Evolutionary conservation across 1,139 yeast species (phyloP), one percentile per base, ranked within the genome.

Genomic region (Yarrowia galli): DNA sequence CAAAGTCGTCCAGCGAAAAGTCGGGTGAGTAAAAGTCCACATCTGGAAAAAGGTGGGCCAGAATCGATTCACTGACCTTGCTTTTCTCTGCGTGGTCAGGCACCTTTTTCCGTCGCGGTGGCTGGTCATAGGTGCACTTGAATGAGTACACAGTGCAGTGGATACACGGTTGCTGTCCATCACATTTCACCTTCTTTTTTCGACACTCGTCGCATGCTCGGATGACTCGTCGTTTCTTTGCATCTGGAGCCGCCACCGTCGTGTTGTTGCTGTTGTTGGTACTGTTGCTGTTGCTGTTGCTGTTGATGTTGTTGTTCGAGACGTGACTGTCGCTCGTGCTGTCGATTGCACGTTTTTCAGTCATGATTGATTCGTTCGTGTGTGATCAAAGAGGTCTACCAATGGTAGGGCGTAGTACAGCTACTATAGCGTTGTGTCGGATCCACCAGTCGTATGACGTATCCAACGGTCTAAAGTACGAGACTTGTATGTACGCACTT

Each of bases 81-180:
- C 36, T 36, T 16, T 61, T 61, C 12, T 61, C 54, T n/a, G 56
- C 66, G 36, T 46, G 28, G 18, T 58, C 64, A 1, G 81, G 80
- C 20, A 76, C 74, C 65, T 79, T 78, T 73, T 86, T 85, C 67
- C 95, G 79, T 70, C 86, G 84, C 45, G 89, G 85, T n/a, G 95
- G 95, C 74, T 88, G 89, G 74, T 88, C 88, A 74, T 89, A 89
- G 0, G 92, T 84, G 76, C 96, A 89, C 69, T 83, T 84, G 71
- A 67, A 67, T n/a, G 69, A 68, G 61, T 92, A 92, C 1, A 92
- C 97, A 0, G 97, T 90, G 75, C 97, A 91, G 76, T 90, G 96
- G 64, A 89, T 88, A 78, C 97, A 92, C 0, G 97, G 97, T 73
- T 87, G 88, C 74, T 87, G 86, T 18, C 97, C 97, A 71, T 91